Percentiles rank a stretch among this genome's conserved stretches.
Evolutionary conservation across 352 stramenopile genomes (phyloP).

Genomic region (Halophytophthora polymorphica): DNA sequence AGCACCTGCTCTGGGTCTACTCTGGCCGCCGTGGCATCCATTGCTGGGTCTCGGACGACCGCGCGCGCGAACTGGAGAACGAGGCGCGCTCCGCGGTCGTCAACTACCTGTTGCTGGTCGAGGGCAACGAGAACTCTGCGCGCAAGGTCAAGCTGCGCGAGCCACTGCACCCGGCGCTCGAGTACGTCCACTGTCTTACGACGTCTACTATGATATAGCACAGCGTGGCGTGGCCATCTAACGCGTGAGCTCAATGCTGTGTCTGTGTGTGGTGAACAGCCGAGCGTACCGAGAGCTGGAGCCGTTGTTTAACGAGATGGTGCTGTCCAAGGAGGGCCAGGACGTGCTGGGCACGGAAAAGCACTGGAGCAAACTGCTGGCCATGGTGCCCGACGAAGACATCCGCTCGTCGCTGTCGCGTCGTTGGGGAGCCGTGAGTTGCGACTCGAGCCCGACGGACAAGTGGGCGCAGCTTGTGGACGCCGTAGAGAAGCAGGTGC

Average conservation of each 20-base stretch:
- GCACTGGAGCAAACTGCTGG: conserved; percentile 89
- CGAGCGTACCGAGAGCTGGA: conserved; percentile 93
- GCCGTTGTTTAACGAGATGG: conserved; percentile 91
- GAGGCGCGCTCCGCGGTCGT: conserved; percentile 95
- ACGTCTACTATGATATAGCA: background rate
- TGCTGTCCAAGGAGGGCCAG: conserved; percentile 91
- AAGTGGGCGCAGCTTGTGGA: conserved; percentile 89
- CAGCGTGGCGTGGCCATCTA: background rate
- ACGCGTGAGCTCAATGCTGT: conserved; percentile 3
- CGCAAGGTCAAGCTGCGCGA: conserved; percentile 90
- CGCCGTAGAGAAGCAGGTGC: conserved; percentile 60
- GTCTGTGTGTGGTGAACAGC: conserved; percentile 20
- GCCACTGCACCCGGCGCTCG: conserved; percentile 93
- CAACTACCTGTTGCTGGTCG: conserved; percentile 95
- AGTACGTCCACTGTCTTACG: conserved; percentile 31
- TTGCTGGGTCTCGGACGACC: conserved; percentile 98
- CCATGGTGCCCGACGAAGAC: conserved; percentile 92
- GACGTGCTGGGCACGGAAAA: conserved; percentile 87
- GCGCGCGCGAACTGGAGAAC: conserved; percentile 92
- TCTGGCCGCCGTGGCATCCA: conserved; percentile 98
- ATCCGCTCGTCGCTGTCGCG: conserved; percentile 57
- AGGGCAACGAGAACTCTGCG: conserved; percentile 86
- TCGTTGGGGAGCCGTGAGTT: conserved; percentile 53
- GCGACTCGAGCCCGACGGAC: conserved; percentile 58
- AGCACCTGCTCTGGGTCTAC: conserved; percentile 99